Percentiles rank a stretch among this genome's conserved stretches.
Conservation (phyloP, 495 filamentous ascomycete genomes). For the Aspergillus biplanus region DNA sequence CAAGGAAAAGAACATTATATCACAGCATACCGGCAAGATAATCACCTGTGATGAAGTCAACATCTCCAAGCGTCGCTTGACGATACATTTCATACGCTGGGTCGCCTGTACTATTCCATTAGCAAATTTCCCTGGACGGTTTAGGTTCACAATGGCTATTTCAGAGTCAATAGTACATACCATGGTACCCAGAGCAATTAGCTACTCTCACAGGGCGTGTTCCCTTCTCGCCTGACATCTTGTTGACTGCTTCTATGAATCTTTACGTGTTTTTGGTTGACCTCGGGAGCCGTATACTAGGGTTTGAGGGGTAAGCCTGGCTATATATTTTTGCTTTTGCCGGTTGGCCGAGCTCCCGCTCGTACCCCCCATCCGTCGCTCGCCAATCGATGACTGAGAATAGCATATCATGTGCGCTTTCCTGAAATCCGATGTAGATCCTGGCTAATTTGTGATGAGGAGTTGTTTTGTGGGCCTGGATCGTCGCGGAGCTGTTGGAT, state of each 20-base stretch:
- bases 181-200: conserved; percentile 53
- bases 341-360: background rate
- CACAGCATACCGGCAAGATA: conserved; percentile 50
- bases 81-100: conserved; percentile 48
- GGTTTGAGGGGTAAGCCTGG: background rate
- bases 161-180: conserved; percentile 20
- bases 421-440: background rate
- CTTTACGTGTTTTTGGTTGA: background rate
- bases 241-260: background rate
- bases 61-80: conserved; percentile 48
- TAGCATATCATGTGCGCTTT: background rate
- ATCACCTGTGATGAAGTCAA: conserved; percentile 61
- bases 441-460: background rate
- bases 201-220: conserved; percentile 47
- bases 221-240: conserved; percentile 22
- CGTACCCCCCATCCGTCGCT: background rate
- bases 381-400: background rate
- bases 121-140: conserved; percentile 2
- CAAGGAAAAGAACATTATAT: background rate
- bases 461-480: background rate
- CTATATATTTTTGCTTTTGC: conserved; percentile 1
- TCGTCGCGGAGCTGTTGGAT: background rate
- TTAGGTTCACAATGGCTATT: background rate
- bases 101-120: conserved; percentile 31
- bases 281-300: background rate